phyloP scores from a whole-genome alignment of 192 early-diverging fungal species.

The Phycomyces blakesleeanus region DNA sequence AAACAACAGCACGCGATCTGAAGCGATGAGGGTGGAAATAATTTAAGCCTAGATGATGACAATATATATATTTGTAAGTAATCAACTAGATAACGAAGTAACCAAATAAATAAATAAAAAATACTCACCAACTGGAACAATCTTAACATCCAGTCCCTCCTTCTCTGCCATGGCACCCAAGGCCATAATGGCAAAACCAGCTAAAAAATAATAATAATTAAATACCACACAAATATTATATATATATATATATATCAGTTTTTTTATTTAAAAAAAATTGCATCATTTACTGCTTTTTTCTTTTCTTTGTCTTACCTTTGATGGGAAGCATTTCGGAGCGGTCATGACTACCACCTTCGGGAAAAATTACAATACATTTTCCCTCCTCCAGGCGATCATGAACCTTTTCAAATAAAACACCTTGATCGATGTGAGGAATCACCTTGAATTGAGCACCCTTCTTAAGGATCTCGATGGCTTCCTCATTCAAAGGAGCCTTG shows the following conservation, averaged over 20 bases:
- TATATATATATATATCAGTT: no score
- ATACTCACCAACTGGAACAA: constrained; percentile 67
- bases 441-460: constrained; percentile 54
- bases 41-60: constrained; percentile 56
- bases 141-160: constrained; percentile 78
- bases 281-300: not conserved
- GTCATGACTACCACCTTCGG: constrained; percentile 97
- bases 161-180: constrained; percentile 84
- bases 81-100: not conserved
- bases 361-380: constrained; percentile 95
- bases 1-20: constrained; percentile 91
- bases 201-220: constrained; percentile 29
- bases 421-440: constrained; percentile 85
- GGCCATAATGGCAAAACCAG: constrained; percentile 76
- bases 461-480: constrained; percentile 55
- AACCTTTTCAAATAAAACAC: constrained; percentile 77
- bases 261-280: constrained; percentile 5
- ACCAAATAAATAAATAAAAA: not conserved
- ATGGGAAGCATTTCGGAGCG: constrained; percentile 91
- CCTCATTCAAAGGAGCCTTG: constrained; percentile 64
- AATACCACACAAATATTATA: not conserved
- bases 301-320: no score
- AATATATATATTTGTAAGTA: not conserved
- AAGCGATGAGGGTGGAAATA: constrained; percentile 95
- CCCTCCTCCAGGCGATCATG: constrained; percentile 65